These are phyloP conservation scores for Mortierella sp. DNA, from an alignment of 371 early-diverging fungal genomes.

Conservation along the genomic window DNA sequence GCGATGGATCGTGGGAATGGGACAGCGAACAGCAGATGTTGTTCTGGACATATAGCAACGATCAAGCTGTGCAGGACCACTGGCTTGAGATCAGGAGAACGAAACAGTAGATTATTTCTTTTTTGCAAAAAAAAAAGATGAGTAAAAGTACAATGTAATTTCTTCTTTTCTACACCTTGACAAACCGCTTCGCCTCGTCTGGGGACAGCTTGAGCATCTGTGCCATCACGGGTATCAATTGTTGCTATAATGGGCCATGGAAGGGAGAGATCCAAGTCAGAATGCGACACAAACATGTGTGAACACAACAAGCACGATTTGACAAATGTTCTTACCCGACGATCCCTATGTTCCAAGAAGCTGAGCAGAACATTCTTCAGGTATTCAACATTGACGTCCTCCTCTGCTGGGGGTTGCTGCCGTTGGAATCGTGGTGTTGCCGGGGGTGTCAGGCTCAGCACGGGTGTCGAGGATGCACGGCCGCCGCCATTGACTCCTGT, in stretches of 20 bases:
- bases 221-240: conserved; percentile 84
- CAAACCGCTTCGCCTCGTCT: conserved; percentile 78
- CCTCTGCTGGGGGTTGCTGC: conserved; percentile 46
- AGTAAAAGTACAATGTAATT: no score
- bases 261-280: not conserved
- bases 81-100: conserved; percentile 18
- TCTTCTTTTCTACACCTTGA: not conserved
- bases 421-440: conserved; percentile 32
- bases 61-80: conserved; percentile 3
- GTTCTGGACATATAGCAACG: conserved; percentile 23
- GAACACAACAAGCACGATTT: conserved; percentile 20
- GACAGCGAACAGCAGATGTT: conserved; percentile 21
- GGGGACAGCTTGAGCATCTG: conserved; percentile 82
- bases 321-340: conserved; percentile 65
- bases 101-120: no score
- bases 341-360: conserved; percentile 85
- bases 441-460: conserved; percentile 19
- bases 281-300: conserved; percentile 6
- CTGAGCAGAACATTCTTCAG: conserved; percentile 85
- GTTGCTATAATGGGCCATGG: conserved; percentile 57
- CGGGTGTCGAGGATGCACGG: conserved; percentile 20
- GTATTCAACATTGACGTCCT: conserved; percentile 81
- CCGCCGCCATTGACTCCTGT: conserved; percentile 6
- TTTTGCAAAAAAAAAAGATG: not conserved
- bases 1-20: conserved; percentile 41